phyloP scores from a whole-genome alignment of 148 eudicot genomes.

The Pouteria glomerata region DNA sequence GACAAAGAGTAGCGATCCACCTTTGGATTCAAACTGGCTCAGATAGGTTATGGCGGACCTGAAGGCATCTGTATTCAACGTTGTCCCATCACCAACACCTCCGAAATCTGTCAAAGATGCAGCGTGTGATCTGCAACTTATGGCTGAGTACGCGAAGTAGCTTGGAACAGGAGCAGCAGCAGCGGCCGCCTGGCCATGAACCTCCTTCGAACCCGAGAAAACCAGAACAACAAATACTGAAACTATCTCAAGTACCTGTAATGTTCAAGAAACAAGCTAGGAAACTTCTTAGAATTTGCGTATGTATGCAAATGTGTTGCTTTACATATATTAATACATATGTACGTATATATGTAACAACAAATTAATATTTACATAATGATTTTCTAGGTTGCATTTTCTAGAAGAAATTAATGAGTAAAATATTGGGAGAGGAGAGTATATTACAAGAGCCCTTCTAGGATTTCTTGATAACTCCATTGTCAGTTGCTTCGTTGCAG shows the following conservation, averaged over 20 bases:
- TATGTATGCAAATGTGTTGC: too few relatives aligned
- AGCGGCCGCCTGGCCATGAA: slow-evolving; percentile 27
- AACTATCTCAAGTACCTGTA: slow-evolving; percentile 1
- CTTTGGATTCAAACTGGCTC: slow-evolving; percentile 48
- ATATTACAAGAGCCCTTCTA: slow-evolving; percentile 6
- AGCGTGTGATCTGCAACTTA: slow-evolving; percentile 5
- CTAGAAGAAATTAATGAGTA: background rate
- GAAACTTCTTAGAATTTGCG: too few relatives aligned
- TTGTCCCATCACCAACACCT: slow-evolving; percentile 77
- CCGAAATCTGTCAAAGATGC: slow-evolving; percentile 68
- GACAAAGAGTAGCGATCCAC: slow-evolving; percentile 71
- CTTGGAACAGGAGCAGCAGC: slow-evolving; percentile 15
- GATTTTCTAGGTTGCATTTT: background rate
- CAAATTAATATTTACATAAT: too few relatives aligned
- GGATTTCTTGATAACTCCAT: slow-evolving; percentile 10
- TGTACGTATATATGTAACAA: too few relatives aligned
- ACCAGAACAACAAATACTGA: slow-evolving; percentile 11
- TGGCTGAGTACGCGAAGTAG: slow-evolving; percentile 16
- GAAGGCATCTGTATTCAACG: slow-evolving; percentile 76
- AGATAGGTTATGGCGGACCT: slow-evolving; percentile 60
- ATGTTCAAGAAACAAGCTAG: too few relatives aligned
- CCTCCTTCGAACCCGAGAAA: slow-evolving; percentile 6
- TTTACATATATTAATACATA: too few relatives aligned
- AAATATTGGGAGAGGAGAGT: background rate
- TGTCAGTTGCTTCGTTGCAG: background rate